These are phyloP conservation scores for Lasiodiplodia hormozganensis DNA, from an alignment of 2,329 filamentous ascomycete species.

Conservation along the genomic window DNA sequence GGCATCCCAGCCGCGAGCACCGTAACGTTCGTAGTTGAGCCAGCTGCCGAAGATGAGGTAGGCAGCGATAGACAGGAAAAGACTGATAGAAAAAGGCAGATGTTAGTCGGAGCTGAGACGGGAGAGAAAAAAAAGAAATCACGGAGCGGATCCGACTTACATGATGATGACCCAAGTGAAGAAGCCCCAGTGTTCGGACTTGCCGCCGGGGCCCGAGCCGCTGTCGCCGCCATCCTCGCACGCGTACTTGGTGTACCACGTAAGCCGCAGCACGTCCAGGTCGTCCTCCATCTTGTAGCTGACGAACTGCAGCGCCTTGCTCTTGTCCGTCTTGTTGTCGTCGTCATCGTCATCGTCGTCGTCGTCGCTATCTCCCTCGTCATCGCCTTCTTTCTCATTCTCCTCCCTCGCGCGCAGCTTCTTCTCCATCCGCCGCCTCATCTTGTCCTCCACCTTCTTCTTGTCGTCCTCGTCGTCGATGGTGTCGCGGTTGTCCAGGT, in stretches of 20 bases:
- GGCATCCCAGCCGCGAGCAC: conserved; percentile 92
- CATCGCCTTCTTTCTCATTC: conserved; percentile 3
- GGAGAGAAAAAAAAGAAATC: not conserved
- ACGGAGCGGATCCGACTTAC: conserved; percentile 60
- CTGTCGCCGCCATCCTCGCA: conserved; percentile 62
- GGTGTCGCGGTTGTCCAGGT: conserved; percentile 40
- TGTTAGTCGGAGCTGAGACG: not conserved
- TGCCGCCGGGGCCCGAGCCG: conserved; percentile 49
- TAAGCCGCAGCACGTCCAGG: conserved; percentile 71
- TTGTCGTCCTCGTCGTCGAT: conserved; percentile 49
- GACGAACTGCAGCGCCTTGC: conserved; percentile 72
- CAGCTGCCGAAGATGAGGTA: conserved; percentile 98
- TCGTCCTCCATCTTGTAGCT: conserved; percentile 71
- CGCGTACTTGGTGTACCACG: conserved; percentile 88
- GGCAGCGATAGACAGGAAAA: conserved; percentile 82
- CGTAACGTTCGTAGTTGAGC: conserved; percentile 98
- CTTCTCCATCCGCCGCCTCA: conserved; percentile 34
- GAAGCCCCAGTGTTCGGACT: conserved; percentile 79
- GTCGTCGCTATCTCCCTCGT: conserved; percentile 36
- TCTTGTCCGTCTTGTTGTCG: conserved; percentile 31
- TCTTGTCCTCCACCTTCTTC: conserved; percentile 42
- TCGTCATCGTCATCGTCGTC: conserved; percentile 38
- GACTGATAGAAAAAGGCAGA: conserved; percentile 57
- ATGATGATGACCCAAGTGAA: conserved; percentile 97
- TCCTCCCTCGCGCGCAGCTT: conserved; percentile 37